phyloP scores from a whole-genome alignment of 2,329 filamentous ascomycete genomes.

The Exophiala dermatitidis region DNA sequence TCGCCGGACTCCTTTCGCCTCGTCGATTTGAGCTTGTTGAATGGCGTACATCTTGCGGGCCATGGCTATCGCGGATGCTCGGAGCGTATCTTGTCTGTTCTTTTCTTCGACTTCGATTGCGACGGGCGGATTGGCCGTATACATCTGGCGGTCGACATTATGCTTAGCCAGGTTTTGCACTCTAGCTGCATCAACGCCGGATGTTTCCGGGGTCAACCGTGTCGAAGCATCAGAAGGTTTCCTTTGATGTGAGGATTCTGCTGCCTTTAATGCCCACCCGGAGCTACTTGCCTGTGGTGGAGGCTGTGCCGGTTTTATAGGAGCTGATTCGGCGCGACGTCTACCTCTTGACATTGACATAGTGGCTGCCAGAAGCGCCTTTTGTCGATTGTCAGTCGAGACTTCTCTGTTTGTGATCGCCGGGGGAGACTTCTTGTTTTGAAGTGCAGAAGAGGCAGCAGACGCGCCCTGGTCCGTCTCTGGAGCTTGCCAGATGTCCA shows the following conservation, averaged over 20 bases:
- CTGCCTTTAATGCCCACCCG: slow-evolving; percentile 63
- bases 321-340: slow-evolving; percentile 58
- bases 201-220: slow-evolving; percentile 35
- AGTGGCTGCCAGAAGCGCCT: slow-evolving; percentile 67
- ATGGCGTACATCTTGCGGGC: slow-evolving; percentile 75
- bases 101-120: slow-evolving; percentile 66
- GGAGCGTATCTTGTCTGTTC: slow-evolving; percentile 62
- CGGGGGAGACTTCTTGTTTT: slow-evolving; percentile 46
- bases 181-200: slow-evolving; percentile 50
- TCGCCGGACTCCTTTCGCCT: slow-evolving; percentile 32
- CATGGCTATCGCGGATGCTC: slow-evolving; percentile 81
- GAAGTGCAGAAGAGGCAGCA: slow-evolving; percentile 59
- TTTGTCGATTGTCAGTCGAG: slow-evolving; percentile 49
- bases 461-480: slow-evolving; percentile 52
- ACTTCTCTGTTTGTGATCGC: slow-evolving; percentile 43
- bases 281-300: slow-evolving; percentile 36
- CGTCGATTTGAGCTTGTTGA: slow-evolving; percentile 56
- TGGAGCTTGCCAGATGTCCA: slow-evolving; percentile 47
- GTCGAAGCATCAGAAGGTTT: slow-evolving; percentile 37
- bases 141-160: slow-evolving; percentile 67
- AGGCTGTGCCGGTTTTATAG: slow-evolving; percentile 35
- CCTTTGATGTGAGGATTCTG: slow-evolving; percentile 55
- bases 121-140: slow-evolving; percentile 66
- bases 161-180: slow-evolving; percentile 59
- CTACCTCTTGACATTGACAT: slow-evolving; percentile 61